Evolutionary conservation across 1,139 yeast species (phyloP), one percentile per base, ranked within the genome.

Genomic region (Yamadazyma trypodendri): DNA sequence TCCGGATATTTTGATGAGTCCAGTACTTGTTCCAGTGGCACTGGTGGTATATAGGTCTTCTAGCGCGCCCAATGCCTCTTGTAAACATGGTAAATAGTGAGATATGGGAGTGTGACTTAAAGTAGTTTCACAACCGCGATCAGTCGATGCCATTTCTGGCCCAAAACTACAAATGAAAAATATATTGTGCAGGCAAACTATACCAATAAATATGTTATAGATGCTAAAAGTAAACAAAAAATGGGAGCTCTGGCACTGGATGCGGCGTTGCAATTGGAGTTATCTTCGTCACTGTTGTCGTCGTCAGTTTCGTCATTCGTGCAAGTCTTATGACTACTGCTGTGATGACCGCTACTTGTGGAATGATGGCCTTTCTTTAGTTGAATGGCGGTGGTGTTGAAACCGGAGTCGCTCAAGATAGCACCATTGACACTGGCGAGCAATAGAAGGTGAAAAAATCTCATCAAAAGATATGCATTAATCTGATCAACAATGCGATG

Each of bases 351-450:
- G 11, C 29, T 16, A 15, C 29, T 15, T 5, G 21, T 18, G 29
- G 29, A 27, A 27, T 27, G 29, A 7, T 12, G 13, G 16, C 28
- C 28, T 13, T 16, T 11, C 12, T 27, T 27, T n/a, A 3, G 6
- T 15, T 27, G 20, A 13, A 27, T 27, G 4, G 14, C 29, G 10
- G 29, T 27, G 12, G 9, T n/a, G 12, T 27, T 27, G 4, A 5
- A 15, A 3, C 12, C 10, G 29, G 6, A 10, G 18, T 27, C 11
- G 13, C 12, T 14, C 29, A 29, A 17, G 32, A 29, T 29, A 29
- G 32, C 32, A 17, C 32, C 32, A 29, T 29, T 17, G 32, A 10
- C 11, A 29, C 16, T 8, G 4, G 32, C 15, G 3, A 29, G 13
- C 3, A 29, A n/a, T n/a, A 29, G 10, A 3, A 18, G 17, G 18